Evolutionary conservation across 768 basidiomycete species (phyloP).

Genomic region (Xerocomellus intermedius): DNA sequence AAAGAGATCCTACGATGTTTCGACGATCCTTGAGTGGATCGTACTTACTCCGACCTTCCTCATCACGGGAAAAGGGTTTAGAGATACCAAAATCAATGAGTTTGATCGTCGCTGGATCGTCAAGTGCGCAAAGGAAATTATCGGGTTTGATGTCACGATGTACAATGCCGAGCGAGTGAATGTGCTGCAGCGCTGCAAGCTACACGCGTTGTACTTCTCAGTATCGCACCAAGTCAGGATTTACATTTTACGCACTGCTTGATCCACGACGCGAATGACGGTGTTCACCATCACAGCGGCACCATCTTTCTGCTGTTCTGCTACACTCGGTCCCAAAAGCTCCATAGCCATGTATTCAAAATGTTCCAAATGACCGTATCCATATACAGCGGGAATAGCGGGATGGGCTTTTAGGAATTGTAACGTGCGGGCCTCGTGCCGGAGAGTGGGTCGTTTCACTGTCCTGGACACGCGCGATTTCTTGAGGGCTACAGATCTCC

Average conservation of each 20-base stretch:
- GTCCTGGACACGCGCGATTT: background rate
- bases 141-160: constrained; percentile 2
- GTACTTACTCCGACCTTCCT: background rate
- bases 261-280: background rate
- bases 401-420: background rate
- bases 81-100: constrained; percentile 4
- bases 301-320: background rate
- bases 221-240: background rate
- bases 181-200: background rate
- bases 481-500: background rate
- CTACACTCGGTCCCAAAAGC: background rate
- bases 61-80: background rate
- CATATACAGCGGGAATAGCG: background rate
- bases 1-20: background rate
- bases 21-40: background rate
- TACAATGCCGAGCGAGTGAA: background rate
- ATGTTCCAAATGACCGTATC: constrained; percentile 1
- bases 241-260: background rate
- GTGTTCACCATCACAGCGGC: background rate
- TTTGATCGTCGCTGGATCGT: constrained; percentile 2
- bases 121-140: background rate
- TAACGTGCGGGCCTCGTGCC: background rate
- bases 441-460: background rate
- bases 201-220: background rate
- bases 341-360: constrained; percentile 1